Percentiles rank a stretch among this genome's conserved stretches.
phyloP scores from a whole-genome alignment of 192 early-diverging fungal genomes.

The Umbelopsis vinacea region DNA sequence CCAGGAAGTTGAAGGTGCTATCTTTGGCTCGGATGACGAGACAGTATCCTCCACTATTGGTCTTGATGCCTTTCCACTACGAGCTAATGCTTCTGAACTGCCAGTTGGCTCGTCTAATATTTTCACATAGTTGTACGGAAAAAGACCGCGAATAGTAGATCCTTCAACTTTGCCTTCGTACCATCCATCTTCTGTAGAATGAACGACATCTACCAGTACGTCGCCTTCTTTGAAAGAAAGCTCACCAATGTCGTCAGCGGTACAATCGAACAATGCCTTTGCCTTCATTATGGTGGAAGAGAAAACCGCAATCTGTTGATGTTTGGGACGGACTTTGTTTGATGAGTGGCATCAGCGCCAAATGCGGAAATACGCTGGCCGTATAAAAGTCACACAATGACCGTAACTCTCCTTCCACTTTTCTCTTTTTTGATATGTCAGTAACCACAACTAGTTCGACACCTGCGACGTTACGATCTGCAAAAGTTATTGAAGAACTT shows the following conservation, averaged over 20 bases:
- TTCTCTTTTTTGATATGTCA: neutral
- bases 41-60: neutral
- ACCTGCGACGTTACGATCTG: neutral
- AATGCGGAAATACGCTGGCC: neutral
- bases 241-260: conserved; percentile 60
- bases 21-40: conserved; percentile 1
- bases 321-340: neutral
- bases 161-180: conserved; percentile 53
- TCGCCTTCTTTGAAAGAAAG: conserved; percentile 60
- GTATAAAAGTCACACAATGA: neutral
- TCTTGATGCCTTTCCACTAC: neutral
- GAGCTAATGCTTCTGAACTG: neutral
- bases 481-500: conserved; percentile 24
- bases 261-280: conserved; percentile 61
- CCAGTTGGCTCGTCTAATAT: conserved; percentile 23
- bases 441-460: conserved; percentile 1
- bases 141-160: conserved; percentile 50
- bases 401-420: neutral
- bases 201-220: conserved; percentile 52
- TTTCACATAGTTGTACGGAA: conserved; percentile 66
- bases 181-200: conserved; percentile 63
- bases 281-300: conserved; percentile 36
- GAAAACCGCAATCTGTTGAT: conserved; percentile 9
- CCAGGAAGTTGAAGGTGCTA: conserved; percentile 15
- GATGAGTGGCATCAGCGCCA: neutral